Conservation (phyloP, 2,329 filamentous ascomycete species). For the Endocalyx cinctus region DNA sequence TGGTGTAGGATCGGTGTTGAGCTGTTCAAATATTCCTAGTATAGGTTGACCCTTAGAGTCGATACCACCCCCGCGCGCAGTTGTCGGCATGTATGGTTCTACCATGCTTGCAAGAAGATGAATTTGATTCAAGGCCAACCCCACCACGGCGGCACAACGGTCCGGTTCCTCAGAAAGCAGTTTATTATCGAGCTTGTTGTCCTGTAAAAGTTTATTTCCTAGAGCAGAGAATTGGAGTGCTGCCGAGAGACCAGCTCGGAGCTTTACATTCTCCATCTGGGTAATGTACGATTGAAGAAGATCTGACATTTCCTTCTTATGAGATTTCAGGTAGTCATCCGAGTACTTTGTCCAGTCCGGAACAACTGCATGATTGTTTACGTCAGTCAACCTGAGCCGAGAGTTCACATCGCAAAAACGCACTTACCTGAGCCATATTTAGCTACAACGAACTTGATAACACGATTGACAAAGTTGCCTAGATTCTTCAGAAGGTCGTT, state of each 20-base stretch:
- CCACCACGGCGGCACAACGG: conserved; percentile 42
- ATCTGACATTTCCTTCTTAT: no score
- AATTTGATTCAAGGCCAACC: conserved; percentile 64
- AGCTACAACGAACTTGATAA: conserved; percentile 71
- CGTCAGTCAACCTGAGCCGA: no score
- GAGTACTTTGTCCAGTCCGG: background rate
- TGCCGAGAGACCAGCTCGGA: conserved; percentile 51
- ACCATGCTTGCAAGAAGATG: conserved; percentile 63
- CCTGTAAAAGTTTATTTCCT: conserved; percentile 51
- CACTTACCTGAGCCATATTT: no score
- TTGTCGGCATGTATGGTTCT: conserved; percentile 65
- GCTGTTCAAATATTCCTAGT: conserved; percentile 64
- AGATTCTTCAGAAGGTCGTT: conserved; percentile 63
- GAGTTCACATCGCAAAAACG: no score
- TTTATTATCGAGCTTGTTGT: conserved; percentile 36
- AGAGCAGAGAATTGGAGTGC: conserved; percentile 63
- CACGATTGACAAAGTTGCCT: conserved; percentile 65
- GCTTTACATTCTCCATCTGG: conserved; percentile 54
- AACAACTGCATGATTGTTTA: no score
- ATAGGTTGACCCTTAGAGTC: no score
- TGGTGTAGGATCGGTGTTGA: conserved; percentile 47
- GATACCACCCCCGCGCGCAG: conserved; percentile 49
- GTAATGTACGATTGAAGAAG: conserved; percentile 51
- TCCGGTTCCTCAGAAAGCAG: conserved; percentile 31
- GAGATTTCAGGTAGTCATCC: no score